A percentile compares a stretch with the other conserved stretches of the same genome.
Conservation (phyloP, 2,329 filamentous ascomycete species). For the Ambrosiella xylebori region DNA sequence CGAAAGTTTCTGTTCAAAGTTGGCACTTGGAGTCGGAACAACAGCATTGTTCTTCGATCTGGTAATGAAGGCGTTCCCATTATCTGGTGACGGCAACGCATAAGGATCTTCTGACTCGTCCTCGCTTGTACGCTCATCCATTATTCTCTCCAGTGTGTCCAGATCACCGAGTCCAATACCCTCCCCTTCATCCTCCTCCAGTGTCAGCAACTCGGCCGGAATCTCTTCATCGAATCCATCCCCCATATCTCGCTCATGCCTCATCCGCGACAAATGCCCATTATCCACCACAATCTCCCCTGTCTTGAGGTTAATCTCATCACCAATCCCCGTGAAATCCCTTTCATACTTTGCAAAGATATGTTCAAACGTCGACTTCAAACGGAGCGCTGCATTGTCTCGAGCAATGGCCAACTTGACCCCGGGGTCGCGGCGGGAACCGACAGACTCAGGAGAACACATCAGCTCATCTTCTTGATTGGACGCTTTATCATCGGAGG, state of each 20-base stretch:
- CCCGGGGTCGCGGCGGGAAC: slow-evolving; percentile 32
- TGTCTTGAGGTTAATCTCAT: slow-evolving; percentile 74
- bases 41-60: background rate
- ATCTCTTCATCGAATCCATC: slow-evolving; percentile 15
- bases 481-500: slow-evolving; percentile 17
- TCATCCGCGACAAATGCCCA: slow-evolving; percentile 57
- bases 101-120: background rate
- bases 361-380: slow-evolving; percentile 70
- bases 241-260: slow-evolving; percentile 34
- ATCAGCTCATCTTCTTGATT: slow-evolving; percentile 25
- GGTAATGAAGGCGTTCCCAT: background rate
- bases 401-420: slow-evolving; percentile 44
- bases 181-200: slow-evolving; percentile 22
- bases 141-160: slow-evolving; percentile 3
- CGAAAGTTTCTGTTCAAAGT: background rate
- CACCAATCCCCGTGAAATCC: slow-evolving; percentile 68
- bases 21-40: background rate
- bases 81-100: background rate
- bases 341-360: slow-evolving; percentile 80
- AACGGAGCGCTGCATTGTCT: slow-evolving; percentile 47
- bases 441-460: slow-evolving; percentile 26
- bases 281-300: slow-evolving; percentile 79
- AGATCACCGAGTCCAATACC: slow-evolving; percentile 21
- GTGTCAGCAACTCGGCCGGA: slow-evolving; percentile 12
- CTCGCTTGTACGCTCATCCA: background rate